These are phyloP conservation scores for Sclerotinia glacialis DNA, from an alignment of 2,329 filamentous ascomycete genomes.

Conservation along the genomic window DNA sequence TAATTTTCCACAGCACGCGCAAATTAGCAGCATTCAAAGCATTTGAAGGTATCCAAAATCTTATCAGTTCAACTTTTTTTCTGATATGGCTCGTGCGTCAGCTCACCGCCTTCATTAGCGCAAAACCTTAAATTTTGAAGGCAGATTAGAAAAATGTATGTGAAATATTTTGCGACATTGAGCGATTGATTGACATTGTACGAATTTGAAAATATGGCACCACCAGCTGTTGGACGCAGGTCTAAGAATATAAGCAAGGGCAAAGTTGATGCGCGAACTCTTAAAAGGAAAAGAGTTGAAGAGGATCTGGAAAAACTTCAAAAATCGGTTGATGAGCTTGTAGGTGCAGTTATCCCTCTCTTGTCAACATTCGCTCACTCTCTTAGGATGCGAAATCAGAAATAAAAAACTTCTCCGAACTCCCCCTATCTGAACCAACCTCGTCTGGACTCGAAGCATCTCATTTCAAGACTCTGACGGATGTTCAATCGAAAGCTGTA, in stretches of 20 bases:
- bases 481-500: conserved; percentile 88
- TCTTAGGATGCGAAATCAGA: conserved; percentile 38
- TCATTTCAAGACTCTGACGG: conserved; percentile 86
- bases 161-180: conserved; percentile 18
- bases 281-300: conserved; percentile 39
- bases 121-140: conserved; percentile 22
- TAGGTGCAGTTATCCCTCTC: conserved; percentile 26
- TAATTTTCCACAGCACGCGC: conserved; percentile 21
- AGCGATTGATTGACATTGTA: conserved; percentile 4
- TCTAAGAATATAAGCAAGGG: conserved; percentile 27
- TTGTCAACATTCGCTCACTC: conserved; percentile 24
- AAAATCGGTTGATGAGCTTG: conserved; percentile 37
- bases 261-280: conserved; percentile 31
- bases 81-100: conserved; percentile 7
- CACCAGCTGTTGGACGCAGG: conserved; percentile 30
- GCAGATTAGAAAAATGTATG: conserved; percentile 22
- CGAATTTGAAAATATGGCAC: conserved; percentile 30
- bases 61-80: conserved; percentile 25
- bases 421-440: conserved; percentile 83
- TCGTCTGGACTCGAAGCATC: conserved; percentile 74
- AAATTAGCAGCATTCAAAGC: conserved; percentile 5
- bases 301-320: conserved; percentile 38
- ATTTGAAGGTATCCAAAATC: conserved; percentile 20
- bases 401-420: conserved; percentile 68
- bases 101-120: conserved; percentile 23